phyloP scores from a whole-genome alignment of 2,329 filamentous ascomycete genomes.

The Fusarium chaquense region DNA sequence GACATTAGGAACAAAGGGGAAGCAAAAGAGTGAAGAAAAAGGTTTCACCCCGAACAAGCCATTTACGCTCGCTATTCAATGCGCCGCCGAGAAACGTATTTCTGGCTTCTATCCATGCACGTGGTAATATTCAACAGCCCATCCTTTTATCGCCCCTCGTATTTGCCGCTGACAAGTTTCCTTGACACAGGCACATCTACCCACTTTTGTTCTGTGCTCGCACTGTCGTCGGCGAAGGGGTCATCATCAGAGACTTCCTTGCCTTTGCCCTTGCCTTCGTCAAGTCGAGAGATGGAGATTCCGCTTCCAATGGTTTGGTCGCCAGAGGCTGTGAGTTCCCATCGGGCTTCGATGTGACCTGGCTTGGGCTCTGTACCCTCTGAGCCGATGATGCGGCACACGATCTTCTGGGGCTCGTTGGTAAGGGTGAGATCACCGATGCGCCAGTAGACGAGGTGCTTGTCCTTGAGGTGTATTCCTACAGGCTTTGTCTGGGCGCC shows the following conservation, averaged over 20 bases:
- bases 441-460: slow-evolving; percentile 83
- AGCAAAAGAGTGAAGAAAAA: slow-evolving; percentile 31
- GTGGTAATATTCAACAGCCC: slow-evolving; percentile 19
- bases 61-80: slow-evolving; percentile 49
- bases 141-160: slow-evolving; percentile 65
- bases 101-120: slow-evolving; percentile 40
- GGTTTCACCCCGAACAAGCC: slow-evolving; percentile 39
- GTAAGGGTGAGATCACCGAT: slow-evolving; percentile 79
- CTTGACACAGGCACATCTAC: slow-evolving; percentile 72
- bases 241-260: slow-evolving; percentile 66
- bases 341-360: slow-evolving; percentile 84
- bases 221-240: slow-evolving; percentile 73
- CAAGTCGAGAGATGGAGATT: slow-evolving; percentile 72
- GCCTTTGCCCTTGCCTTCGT: slow-evolving; percentile 64
- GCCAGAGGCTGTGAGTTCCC: slow-evolving; percentile 69
- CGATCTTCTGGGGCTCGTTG: slow-evolving; percentile 77
- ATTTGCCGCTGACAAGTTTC: slow-evolving; percentile 81
- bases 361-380: slow-evolving; percentile 77
- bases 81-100: slow-evolving; percentile 48
- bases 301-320: slow-evolving; percentile 65
- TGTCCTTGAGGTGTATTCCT: slow-evolving; percentile 83
- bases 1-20: slow-evolving; percentile 29
- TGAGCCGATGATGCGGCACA: slow-evolving; percentile 82
- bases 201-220: slow-evolving; percentile 64
- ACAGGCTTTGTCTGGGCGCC: slow-evolving; percentile 81